Base-by-base conservation (phyloP, 73 alveolate species). In the Diophrys sp. region DNA sequence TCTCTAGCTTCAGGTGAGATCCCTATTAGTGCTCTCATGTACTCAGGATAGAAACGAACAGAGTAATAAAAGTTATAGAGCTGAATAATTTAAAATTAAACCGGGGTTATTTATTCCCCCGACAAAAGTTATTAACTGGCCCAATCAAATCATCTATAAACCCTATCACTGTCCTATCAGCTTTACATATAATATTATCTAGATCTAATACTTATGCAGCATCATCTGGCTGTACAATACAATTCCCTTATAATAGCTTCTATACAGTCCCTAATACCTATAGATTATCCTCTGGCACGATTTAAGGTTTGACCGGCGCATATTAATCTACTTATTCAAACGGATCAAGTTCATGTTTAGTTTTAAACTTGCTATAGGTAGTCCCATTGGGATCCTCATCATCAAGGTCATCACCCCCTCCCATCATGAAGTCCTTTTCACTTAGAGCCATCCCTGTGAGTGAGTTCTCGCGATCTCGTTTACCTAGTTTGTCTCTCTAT, bases 121-220 rank as follows among this genome's bases (percentile, higher is more conserved):
- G n/a, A n/a, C n/a, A n/a, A n/a, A n/a, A n/a, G n/a, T n/a, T n/a
- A n/a, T n/a, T n/a, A 34, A 92, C 85, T 68, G 79, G 89, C 2
- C 97, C 97, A 14, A 92, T 83, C 0, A 92, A 84, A 78, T 92
- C 97, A 56, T 83, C 90, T 24, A 92, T 83, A 73, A 85, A 92
- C 24, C 97, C 97, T 25, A 92, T 54, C 55, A 76, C 79, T 81
- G 75, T 77, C 82, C 78, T 87, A 75, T 71, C 55, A 57, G 71
- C 2, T 29, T 75, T 67, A 78, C 81, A 82, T 24, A 91, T 87
- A 57, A 91, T 91, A 79, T 91, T 91, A 80, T 91, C 97, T 62
- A 91, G 79, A 76, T 91, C 90, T 62, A 80, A 82, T 2, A 91
- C 73, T 44, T 87, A 18, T 29, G 18, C 1, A 11, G 77, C 34